phyloP scores from a whole-genome alignment of 352 stramenopile species.

The Phytopythium aichiense region DNA sequence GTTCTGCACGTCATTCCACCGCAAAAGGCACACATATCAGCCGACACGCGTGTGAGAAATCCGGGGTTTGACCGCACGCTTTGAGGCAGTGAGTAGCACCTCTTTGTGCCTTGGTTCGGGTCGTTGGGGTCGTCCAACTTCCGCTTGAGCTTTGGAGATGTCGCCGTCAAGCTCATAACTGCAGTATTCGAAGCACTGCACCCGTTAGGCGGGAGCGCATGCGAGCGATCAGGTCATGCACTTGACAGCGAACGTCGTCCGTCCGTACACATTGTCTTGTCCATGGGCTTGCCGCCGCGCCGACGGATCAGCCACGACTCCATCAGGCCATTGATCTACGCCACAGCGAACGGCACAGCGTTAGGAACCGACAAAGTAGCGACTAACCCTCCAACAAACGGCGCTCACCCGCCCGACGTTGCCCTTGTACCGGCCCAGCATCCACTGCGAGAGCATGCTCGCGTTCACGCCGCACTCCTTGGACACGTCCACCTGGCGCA shows the following conservation, averaged over 20 bases:
- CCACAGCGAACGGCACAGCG: background rate
- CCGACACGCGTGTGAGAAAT: no score
- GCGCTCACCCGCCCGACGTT: slow-evolving; percentile 65
- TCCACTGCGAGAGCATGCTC: slow-evolving; percentile 86
- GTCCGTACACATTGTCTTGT: slow-evolving; percentile 41
- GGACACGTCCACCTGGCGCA: slow-evolving; percentile 79
- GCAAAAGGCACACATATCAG: background rate
- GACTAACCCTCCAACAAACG: background rate
- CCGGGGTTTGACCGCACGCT: no score
- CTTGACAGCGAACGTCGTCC: background rate
- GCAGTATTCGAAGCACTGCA: background rate
- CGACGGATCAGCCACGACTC: slow-evolving; percentile 80
- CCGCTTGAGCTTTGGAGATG: slow-evolving; percentile 68
- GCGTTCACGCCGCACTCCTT: slow-evolving; percentile 85
- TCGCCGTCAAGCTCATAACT: slow-evolving; percentile 52
- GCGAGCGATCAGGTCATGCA: background rate
- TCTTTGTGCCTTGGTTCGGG: slow-evolving; percentile 29
- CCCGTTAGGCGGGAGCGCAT: background rate
- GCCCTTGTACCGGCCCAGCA: slow-evolving; percentile 82
- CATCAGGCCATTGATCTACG: slow-evolving; percentile 81
- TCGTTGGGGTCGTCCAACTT: slow-evolving; percentile 55
- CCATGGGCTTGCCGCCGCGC: slow-evolving; percentile 76
- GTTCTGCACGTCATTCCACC: slow-evolving; percentile 6
- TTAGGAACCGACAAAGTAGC: background rate
- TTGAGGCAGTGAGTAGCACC: slow-evolving; percentile 12